phyloP scores from a whole-genome alignment of 2,329 filamentous ascomycete genomes.

The Hypoxylon sp. region DNA sequence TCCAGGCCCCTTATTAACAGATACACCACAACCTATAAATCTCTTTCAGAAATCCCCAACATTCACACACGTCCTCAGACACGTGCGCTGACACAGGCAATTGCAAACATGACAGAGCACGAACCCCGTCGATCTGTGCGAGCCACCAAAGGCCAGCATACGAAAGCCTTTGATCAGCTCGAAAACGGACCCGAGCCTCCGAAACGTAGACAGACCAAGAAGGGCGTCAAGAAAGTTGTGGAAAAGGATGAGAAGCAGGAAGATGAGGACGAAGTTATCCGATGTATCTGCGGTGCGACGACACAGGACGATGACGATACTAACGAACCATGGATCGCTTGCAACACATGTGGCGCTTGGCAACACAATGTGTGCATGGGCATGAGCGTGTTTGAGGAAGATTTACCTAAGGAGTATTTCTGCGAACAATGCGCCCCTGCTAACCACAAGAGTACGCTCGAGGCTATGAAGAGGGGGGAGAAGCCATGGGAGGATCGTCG shows the following conservation, averaged over 20 bases:
- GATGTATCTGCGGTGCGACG: constrained; percentile 92
- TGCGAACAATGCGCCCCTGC: constrained; percentile 92
- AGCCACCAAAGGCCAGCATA: constrained; percentile 96
- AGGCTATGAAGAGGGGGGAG: constrained; percentile 83
- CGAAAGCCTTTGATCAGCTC: constrained; percentile 85
- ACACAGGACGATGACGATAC: constrained; percentile 86
- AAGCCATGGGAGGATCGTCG: constrained; percentile 86
- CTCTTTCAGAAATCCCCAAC: not conserved
- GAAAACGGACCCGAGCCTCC: constrained; percentile 70
- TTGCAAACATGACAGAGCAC: constrained; percentile 60
- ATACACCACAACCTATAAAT: not conserved
- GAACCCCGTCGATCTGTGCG: constrained; percentile 95
- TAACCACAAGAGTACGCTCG: constrained; percentile 84
- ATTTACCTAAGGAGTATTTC: constrained; percentile 87
- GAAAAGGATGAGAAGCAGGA: constrained; percentile 70
- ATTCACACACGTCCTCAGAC: not conserved
- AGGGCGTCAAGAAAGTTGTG: constrained; percentile 70
- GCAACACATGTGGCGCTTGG: constrained; percentile 93
- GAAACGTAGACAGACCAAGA: constrained; percentile 65
- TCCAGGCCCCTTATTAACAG: not conserved
- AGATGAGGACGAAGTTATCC: constrained; percentile 81
- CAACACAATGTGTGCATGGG: constrained; percentile 98
- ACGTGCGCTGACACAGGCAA: constrained; percentile 47
- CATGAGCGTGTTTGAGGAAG: constrained; percentile 81
- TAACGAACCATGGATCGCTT: constrained; percentile 94